Evolutionary conservation across 805 yeast species (phyloP), one percentile per base, ranked within the genome.

Genomic region (Zygoascus ofunaensis): DNA sequence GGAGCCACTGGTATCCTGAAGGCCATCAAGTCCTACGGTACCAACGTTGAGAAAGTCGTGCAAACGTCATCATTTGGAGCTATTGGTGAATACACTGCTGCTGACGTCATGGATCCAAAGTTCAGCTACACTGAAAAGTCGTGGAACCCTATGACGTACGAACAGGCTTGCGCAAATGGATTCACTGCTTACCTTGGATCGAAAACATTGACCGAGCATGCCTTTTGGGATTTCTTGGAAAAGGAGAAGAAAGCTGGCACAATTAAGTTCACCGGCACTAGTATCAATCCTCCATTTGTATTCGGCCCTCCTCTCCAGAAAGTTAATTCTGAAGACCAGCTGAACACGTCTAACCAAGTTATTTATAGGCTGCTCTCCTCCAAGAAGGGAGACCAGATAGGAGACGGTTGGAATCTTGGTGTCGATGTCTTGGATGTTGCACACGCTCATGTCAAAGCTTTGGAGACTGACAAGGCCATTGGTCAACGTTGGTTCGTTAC

Each of bases 391-490:
- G 41, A 37, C 52, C 57, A 42, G 37, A 45, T 18, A 3, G 30
- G 12, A 8, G 30, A 26, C 30, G n/a, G 12, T 7, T 15, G 17
- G 15, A 59, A 46, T 51, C 55, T 51, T 14, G 67, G 56, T 39
- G 65, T 73, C 32, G 82, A 79, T 57, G 83, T 79, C 4, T 68
- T 82, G 54, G 84, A 80, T 54, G 80, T 74, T 34, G 82, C 84
- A 5, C 56, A 55, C 43, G 77, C 80, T 5, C 86, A 80, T 55
- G 52, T 76, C 12, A 51, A 56, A 15, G 79, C 81, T 3, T 65
- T 75, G 45, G 72, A 70, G 59, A 44, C 60, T 58, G 30, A 51
- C 5, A 48, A 45, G 14, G 43, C 59, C 7, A 50, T 33, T 19
- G 49, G 52, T 47, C 55, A 59, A 51, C 54, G 65, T 17, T 54